Evolutionary conservation across 257 asterid genomes (phyloP).

Genomic region (Verbascum thapsus): DNA sequence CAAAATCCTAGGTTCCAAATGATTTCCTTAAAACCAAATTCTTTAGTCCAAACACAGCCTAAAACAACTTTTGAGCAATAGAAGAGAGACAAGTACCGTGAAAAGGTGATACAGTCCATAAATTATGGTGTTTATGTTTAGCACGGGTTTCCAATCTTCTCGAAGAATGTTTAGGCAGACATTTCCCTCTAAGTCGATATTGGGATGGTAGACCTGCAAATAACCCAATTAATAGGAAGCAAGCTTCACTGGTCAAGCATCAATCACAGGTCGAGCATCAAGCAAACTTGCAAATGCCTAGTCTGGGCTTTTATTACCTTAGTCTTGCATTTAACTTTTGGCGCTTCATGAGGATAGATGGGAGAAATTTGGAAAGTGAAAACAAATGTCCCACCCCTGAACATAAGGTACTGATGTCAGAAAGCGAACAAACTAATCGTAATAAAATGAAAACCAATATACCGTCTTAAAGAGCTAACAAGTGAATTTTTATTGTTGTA

Average conservation of each 20-base stretch:
- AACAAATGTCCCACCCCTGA: slow-evolving; percentile 53
- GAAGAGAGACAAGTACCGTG: slow-evolving; percentile 40
- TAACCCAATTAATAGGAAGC: neutral
- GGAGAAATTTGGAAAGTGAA: slow-evolving; percentile 61
- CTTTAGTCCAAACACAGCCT: too few species aligned
- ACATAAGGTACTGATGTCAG: slow-evolving; percentile 13
- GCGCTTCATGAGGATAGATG: slow-evolving; percentile 66
- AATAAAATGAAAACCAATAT: neutral
- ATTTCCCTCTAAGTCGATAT: slow-evolving; percentile 67
- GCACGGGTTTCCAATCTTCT: slow-evolving; percentile 75
- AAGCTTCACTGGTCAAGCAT: neutral
- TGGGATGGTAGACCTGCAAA: slow-evolving; percentile 65
- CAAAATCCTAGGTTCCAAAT: too few species aligned
- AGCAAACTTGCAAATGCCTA: neutral
- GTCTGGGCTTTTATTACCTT: slow-evolving; percentile 39
- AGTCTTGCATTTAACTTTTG: slow-evolving; percentile 75
- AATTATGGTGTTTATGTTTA: slow-evolving; percentile 56
- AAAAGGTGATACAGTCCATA: slow-evolving; percentile 62
- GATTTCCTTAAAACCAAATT: too few species aligned
- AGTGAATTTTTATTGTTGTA: neutral
- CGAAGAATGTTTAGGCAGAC: slow-evolving; percentile 73
- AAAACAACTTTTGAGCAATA: neutral
- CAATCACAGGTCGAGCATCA: neutral
- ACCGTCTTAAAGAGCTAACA: too few species aligned
- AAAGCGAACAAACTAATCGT: neutral